Percentiles rank a stretch among this genome's conserved stretches.
Evolutionary conservation across 2,329 filamentous ascomycete genomes (phyloP).

Genomic region (Colletotrichum sublineola): DNA sequence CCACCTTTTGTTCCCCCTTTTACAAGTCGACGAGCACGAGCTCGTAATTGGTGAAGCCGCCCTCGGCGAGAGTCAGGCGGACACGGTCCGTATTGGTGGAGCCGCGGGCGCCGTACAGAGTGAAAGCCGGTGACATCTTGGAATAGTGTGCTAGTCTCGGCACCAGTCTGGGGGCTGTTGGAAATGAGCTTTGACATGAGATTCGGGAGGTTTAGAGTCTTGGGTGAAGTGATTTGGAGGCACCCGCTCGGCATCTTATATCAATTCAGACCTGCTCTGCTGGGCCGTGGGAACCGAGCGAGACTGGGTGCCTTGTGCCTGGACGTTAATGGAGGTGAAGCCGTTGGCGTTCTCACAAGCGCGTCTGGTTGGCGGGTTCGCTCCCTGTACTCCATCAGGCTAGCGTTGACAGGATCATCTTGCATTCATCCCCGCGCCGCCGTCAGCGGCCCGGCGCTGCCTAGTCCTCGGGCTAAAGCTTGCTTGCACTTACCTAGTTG

Average conservation of each 20-base stretch:
- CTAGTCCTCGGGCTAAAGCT: too few species aligned
- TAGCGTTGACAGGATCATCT: constrained; percentile 39
- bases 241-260: constrained; percentile 2
- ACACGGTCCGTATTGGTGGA: constrained; percentile 60
- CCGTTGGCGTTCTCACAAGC: background rate
- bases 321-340: too few species aligned
- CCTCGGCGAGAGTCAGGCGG: constrained; percentile 58
- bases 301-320: background rate
- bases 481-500: too few species aligned
- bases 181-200: constrained; percentile 49
- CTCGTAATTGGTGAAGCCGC: constrained; percentile 58
- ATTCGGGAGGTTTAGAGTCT: constrained; percentile 34
- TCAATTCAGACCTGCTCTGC: background rate
- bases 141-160: constrained; percentile 49
- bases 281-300: background rate
- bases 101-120: constrained; percentile 55
- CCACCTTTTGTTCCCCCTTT: constrained; percentile 58
- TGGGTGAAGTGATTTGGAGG: too few species aligned
- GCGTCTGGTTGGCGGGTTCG: constrained; percentile 51
- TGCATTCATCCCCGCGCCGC: too few species aligned
- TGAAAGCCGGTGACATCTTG: constrained; percentile 57
- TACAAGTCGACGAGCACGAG: constrained; percentile 54
- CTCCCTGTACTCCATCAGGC: constrained; percentile 48
- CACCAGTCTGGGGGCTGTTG: constrained; percentile 44
- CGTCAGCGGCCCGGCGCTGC: too few species aligned